These are phyloP conservation scores for Sporopachydermia lactativora DNA, from an alignment of 805 yeast species.

Conservation along the genomic window DNA sequence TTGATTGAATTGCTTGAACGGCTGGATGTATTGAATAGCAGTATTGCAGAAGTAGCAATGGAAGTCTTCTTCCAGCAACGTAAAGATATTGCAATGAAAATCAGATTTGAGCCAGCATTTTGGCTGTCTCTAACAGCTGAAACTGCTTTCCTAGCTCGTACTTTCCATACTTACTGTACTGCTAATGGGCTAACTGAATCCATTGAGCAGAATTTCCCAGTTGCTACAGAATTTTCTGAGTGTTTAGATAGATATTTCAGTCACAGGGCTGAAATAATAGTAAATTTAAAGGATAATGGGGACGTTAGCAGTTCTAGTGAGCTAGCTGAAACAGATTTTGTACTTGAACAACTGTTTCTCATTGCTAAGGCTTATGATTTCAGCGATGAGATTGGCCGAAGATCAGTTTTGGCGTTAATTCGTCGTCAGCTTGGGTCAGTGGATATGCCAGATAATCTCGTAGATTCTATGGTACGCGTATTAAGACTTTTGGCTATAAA, in stretches of 20 bases:
- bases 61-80: constrained; percentile 44
- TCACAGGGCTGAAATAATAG: constrained; percentile 23
- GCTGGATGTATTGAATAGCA: constrained; percentile 54
- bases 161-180: constrained; percentile 50
- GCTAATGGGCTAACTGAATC: constrained; percentile 35
- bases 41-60: constrained; percentile 55
- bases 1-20: constrained; percentile 57
- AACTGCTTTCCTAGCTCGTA: constrained; percentile 54
- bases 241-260: constrained; percentile 42
- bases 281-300: constrained; percentile 11
- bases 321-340: constrained; percentile 49
- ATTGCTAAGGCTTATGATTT: constrained; percentile 66
- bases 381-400: constrained; percentile 82
- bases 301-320: constrained; percentile 24
- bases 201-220: constrained; percentile 65
- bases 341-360: constrained; percentile 56
- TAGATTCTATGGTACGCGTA: constrained; percentile 45
- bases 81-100: constrained; percentile 43
- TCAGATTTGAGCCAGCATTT: constrained; percentile 47
- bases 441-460: constrained; percentile 36
- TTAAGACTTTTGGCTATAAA: constrained; percentile 57
- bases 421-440: constrained; percentile 32
- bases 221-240: constrained; percentile 55
- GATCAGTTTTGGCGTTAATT: constrained; percentile 50
- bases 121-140: constrained; percentile 68